A percentile compares a stretch with the other conserved stretches of the same genome.
phyloP scores from a whole-genome alignment of 148 eudicot species.

The Silene latifolia region DNA sequence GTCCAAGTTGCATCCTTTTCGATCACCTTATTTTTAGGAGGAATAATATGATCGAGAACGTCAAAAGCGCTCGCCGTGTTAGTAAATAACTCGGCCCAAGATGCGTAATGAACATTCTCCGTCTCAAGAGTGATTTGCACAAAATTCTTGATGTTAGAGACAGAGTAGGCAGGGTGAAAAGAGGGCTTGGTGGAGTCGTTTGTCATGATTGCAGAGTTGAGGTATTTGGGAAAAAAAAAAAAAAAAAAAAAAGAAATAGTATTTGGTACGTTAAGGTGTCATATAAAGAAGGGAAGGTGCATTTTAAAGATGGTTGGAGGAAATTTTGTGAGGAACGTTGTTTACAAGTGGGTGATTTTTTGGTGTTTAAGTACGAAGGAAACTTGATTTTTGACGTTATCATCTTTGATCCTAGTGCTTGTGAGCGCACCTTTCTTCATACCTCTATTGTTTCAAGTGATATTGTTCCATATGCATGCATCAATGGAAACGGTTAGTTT shows the following conservation, averaged over 20 bases:
- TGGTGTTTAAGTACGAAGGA: constrained; percentile 1
- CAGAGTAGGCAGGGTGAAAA: too few relatives aligned
- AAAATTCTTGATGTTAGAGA: too few relatives aligned
- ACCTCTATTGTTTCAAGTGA: not conserved
- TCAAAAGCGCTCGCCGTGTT: too few relatives aligned
- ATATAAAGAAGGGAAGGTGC: not conserved
- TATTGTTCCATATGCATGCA: not conserved
- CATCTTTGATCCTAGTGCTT: constrained; percentile 2
- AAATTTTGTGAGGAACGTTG: constrained; percentile 3
- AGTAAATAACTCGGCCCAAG: too few relatives aligned
- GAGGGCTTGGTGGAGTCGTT: too few relatives aligned
- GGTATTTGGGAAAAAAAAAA: too few relatives aligned
- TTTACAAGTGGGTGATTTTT: not conserved
- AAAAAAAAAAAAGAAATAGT: not conserved
- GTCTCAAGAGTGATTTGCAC: too few relatives aligned
- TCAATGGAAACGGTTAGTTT: not conserved
- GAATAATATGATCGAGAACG: too few relatives aligned
- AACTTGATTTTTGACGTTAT: not conserved
- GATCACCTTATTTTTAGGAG: too few relatives aligned
- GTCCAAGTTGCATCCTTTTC: too few relatives aligned
- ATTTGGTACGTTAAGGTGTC: not conserved
- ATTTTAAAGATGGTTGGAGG: constrained; percentile 10
- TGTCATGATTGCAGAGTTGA: too few relatives aligned
- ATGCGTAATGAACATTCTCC: too few relatives aligned
- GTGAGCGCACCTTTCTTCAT: not conserved